phyloP scores from a whole-genome alignment of 2,329 filamentous ascomycete genomes.

The Pezicula neosporulosa region DNA sequence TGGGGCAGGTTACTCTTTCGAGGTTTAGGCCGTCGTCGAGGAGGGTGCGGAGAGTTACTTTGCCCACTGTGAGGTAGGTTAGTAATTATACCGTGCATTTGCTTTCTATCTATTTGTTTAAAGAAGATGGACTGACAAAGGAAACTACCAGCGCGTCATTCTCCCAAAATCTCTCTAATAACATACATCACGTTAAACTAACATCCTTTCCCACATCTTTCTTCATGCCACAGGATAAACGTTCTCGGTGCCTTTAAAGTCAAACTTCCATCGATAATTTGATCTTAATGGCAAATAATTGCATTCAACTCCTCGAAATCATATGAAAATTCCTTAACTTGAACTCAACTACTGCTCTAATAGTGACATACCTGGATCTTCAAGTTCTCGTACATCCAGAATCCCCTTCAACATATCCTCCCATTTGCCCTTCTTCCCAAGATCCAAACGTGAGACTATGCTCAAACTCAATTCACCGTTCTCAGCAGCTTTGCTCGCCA shows the following conservation, averaged over 20 bases:
- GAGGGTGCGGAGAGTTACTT: constrained; percentile 76
- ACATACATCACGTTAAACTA: too few species aligned
- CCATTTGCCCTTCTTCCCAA: constrained; percentile 85
- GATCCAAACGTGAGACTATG: constrained; percentile 82
- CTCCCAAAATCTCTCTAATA: too few species aligned
- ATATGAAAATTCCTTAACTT: too few species aligned
- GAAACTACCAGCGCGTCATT: too few species aligned
- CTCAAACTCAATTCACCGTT: constrained; percentile 76
- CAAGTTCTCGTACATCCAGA: constrained; percentile 76
- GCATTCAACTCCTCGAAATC: too few species aligned
- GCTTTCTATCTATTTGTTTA: not conserved
- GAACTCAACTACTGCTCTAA: too few species aligned
- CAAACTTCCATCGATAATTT: too few species aligned
- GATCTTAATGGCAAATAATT: too few species aligned
- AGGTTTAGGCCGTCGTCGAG: constrained; percentile 84
- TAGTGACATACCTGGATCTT: constrained; percentile 68
- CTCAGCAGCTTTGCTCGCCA: constrained; percentile 69
- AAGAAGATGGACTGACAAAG: not conserved
- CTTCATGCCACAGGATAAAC: too few species aligned
- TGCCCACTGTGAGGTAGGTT: constrained; percentile 59
- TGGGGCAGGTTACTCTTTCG: constrained; percentile 88
- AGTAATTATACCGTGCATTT: not conserved
- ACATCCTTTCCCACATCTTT: too few species aligned
- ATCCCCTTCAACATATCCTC: constrained; percentile 98
- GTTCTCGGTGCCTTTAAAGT: too few species aligned